These are phyloP conservation scores for Taxawa tesnikishii DNA, from an alignment of 2,329 filamentous ascomycete species.

Conservation along the genomic window DNA sequence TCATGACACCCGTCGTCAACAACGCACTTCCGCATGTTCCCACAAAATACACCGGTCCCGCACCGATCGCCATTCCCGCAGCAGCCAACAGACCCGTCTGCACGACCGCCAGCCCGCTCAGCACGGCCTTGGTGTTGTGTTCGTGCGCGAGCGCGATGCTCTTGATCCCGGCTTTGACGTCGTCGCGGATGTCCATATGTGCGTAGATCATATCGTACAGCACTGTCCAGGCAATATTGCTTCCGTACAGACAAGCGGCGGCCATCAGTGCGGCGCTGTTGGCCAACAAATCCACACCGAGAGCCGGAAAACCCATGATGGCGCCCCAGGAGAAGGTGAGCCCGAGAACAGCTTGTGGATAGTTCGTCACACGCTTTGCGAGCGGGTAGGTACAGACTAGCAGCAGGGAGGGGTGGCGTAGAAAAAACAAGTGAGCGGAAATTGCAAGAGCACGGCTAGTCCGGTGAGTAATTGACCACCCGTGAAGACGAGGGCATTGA, in stretches of 20 bases:
- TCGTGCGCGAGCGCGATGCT: conserved; percentile 74
- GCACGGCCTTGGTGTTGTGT: conserved; percentile 61
- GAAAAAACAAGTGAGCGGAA: conserved; percentile 60
- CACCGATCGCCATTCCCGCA: conserved; percentile 51
- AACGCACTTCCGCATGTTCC: conserved; percentile 46
- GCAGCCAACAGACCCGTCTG: conserved; percentile 60
- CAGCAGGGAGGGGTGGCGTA: conserved; percentile 66
- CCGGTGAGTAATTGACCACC: conserved; percentile 63
- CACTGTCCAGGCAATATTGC: conserved; percentile 75
- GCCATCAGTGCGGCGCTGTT: conserved; percentile 51
- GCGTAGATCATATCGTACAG: conserved; percentile 91
- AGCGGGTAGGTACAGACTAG: conserved; percentile 69
- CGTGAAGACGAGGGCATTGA: conserved; percentile 61
- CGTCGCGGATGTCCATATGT: conserved; percentile 82
- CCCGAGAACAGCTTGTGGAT: conserved; percentile 73
- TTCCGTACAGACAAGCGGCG: conserved; percentile 59
- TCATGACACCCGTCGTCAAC: conserved; percentile 44
- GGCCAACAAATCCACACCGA: conserved; percentile 62
- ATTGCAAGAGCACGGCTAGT: conserved; percentile 62
- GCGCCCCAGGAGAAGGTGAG: conserved; percentile 84
- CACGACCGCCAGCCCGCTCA: conserved; percentile 55
- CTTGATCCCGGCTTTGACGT: conserved; percentile 77
- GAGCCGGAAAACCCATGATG: conserved; percentile 74
- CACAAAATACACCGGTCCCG: conserved; percentile 46
- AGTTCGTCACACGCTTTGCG: conserved; percentile 76